A percentile compares a stretch with the other conserved stretches of the same genome.
Evolutionary conservation across 768 basidiomycete species (phyloP).

Genomic region (Lyophyllum semitale): DNA sequence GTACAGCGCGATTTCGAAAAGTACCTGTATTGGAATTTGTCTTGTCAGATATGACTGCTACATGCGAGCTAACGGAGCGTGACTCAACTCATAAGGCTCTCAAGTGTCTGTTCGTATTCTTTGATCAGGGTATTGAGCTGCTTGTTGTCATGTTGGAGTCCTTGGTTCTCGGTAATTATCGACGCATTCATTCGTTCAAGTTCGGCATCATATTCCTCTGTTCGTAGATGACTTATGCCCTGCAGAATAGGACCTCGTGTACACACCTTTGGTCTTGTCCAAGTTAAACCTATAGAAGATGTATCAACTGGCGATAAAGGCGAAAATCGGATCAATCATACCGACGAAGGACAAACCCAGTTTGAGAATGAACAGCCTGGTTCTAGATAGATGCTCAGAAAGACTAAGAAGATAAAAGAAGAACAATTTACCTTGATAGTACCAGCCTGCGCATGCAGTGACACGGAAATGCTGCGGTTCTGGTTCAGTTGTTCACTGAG

Average conservation of each 20-base stretch:
- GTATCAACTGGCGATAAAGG: not conserved
- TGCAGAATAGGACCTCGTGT: not conserved
- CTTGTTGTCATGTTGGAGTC: slow-evolving; percentile 91
- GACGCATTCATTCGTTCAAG: slow-evolving; percentile 85
- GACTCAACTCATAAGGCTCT: slow-evolving; percentile 82
- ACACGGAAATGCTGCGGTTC: slow-evolving; percentile 72
- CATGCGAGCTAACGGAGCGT: not conserved
- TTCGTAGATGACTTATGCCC: slow-evolving; percentile 13
- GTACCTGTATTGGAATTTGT: slow-evolving; percentile 31
- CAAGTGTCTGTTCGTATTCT: slow-evolving; percentile 96
- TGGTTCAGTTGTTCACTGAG: slow-evolving; percentile 82
- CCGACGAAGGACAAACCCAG: slow-evolving; percentile 89
- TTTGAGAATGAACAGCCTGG: slow-evolving; percentile 87
- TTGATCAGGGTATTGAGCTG: slow-evolving; percentile 89
- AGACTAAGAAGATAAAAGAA: not conserved
- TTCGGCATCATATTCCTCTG: slow-evolving; percentile 90
- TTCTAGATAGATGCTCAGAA: slow-evolving; percentile 42
- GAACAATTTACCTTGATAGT: slow-evolving; percentile 69
- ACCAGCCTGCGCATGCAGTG: slow-evolving; percentile 71
- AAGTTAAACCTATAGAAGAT: slow-evolving; percentile 68
- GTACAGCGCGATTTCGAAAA: slow-evolving; percentile 88
- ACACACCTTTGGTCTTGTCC: slow-evolving; percentile 80
- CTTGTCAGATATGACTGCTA: slow-evolving; percentile 5
- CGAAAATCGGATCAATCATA: slow-evolving; percentile 30
- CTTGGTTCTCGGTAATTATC: slow-evolving; percentile 81